Conservation (phyloP, 345 rosid genomes). For the Gossypium turneri region DNA sequence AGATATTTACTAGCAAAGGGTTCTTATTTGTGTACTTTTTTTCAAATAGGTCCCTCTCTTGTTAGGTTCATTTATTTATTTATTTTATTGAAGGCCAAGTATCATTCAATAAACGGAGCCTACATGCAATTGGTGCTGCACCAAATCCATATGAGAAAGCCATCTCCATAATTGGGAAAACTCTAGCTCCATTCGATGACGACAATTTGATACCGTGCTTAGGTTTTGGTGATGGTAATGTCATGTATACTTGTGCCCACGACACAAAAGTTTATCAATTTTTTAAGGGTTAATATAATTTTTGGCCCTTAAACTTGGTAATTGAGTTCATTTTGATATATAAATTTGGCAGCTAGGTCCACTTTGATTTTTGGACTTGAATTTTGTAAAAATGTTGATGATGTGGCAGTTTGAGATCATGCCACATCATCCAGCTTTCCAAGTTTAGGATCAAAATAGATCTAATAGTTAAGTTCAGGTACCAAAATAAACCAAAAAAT, state of each 20-base stretch:
- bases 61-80: slow-evolving; percentile 10
- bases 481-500: too few relatives aligned
- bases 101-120: slow-evolving; percentile 56
- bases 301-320: too few relatives aligned
- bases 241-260: background rate
- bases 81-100: slow-evolving; percentile 34
- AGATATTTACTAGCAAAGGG: background rate
- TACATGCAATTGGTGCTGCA: slow-evolving; percentile 47
- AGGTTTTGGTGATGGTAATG: slow-evolving; percentile 80
- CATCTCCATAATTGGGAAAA: slow-evolving; percentile 71
- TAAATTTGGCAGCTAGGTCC: too few relatives aligned
- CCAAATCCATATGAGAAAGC: slow-evolving; percentile 87
- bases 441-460: too few relatives aligned
- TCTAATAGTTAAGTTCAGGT: too few relatives aligned
- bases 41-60: background rate
- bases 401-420: too few relatives aligned
- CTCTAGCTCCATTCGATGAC: slow-evolving; percentile 81
- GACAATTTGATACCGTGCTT: slow-evolving; percentile 80
- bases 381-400: too few relatives aligned
- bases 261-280: too few relatives aligned
- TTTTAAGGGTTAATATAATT: too few relatives aligned
- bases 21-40: background rate
- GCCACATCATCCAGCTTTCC: too few relatives aligned
- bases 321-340: too few relatives aligned
- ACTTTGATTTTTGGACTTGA: too few relatives aligned